phyloP scores from a whole-genome alignment of 2,329 filamentous ascomycete genomes.

The Trichoderma simmonsii region DNA sequence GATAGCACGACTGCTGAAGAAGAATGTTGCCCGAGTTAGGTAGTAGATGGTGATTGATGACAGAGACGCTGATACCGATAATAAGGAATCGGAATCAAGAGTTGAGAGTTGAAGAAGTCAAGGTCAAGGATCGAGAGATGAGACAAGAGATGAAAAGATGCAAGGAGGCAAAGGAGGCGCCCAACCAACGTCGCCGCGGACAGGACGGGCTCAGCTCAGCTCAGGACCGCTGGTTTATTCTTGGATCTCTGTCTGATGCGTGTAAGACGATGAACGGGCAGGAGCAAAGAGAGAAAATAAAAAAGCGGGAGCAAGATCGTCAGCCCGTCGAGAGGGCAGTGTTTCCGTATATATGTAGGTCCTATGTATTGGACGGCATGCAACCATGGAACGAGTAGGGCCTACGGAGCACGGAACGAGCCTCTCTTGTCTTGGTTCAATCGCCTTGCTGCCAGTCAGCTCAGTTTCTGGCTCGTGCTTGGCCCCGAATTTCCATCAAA shows the following conservation, averaged over 20 bases:
- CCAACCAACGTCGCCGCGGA: not conserved
- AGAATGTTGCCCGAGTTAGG: not conserved
- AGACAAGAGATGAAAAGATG: not conserved
- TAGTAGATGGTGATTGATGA: not conserved
- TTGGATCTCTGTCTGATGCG: not conserved
- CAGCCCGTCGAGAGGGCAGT: slow-evolving; percentile 2
- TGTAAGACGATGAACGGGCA: slow-evolving; percentile 6
- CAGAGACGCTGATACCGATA: not conserved
- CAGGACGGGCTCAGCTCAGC: not conserved
- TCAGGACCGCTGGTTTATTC: not conserved
- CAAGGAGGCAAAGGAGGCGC: not conserved
- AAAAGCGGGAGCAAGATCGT: slow-evolving; percentile 1
- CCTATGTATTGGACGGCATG: not conserved
- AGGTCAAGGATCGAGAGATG: not conserved
- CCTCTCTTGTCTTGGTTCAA: not conserved
- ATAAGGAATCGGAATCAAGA: not conserved
- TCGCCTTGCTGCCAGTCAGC: not conserved
- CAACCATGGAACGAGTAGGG: not conserved
- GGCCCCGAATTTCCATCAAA: not conserved
- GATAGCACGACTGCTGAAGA: not conserved
- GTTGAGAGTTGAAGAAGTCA: not conserved
- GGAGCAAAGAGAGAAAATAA: not conserved
- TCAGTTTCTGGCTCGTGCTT: slow-evolving; percentile 11
- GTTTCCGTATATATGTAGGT: slow-evolving; percentile 12
- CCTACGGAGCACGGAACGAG: not conserved